Evolutionary conservation across 1,284 basidiomycete species (phyloP).

Genomic region (Ustilago esculenta): DNA sequence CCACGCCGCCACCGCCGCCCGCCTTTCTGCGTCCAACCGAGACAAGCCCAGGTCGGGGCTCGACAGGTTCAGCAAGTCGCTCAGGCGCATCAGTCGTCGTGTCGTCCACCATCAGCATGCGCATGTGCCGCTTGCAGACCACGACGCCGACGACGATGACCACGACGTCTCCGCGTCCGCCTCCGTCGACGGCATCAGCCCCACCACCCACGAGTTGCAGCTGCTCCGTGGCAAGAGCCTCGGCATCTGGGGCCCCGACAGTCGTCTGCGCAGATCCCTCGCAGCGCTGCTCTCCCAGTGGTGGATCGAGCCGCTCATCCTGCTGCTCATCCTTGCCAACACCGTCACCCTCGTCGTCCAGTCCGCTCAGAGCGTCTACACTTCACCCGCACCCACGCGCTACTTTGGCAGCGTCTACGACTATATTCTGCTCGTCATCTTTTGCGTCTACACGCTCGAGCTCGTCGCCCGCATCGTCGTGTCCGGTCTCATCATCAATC

Average conservation of each 20-base stretch:
- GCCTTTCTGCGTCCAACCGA: slow-evolving; percentile 5
- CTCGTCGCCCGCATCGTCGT: slow-evolving; percentile 87
- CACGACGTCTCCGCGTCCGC: slow-evolving; percentile 17
- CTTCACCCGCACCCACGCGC: slow-evolving; percentile 71
- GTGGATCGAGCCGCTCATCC: slow-evolving; percentile 86
- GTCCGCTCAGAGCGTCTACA: slow-evolving; percentile 72
- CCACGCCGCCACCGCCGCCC: slow-evolving; percentile 27
- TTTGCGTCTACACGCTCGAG: slow-evolving; percentile 89
- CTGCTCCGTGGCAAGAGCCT: slow-evolving; percentile 80
- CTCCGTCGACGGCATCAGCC: slow-evolving; percentile 1
- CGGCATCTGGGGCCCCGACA: slow-evolving; percentile 76
- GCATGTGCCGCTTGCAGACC: slow-evolving; percentile 45
- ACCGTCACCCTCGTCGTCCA: slow-evolving; percentile 85
- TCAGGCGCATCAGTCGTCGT: slow-evolving; percentile 79
- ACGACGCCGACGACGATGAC: slow-evolving; percentile 44
- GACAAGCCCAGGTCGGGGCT: slow-evolving; percentile 42
- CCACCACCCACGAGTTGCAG: slow-evolving; percentile 26
- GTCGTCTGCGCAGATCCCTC: slow-evolving; percentile 42
- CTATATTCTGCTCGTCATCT: slow-evolving; percentile 81
- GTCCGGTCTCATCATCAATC: slow-evolving; percentile 89
- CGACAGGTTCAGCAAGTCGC: slow-evolving; percentile 49
- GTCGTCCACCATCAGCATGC: slow-evolving; percentile 76
- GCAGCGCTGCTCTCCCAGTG: slow-evolving; percentile 68
- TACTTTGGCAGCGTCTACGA: slow-evolving; percentile 92
- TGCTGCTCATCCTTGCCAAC: slow-evolving; percentile 84